A percentile compares a stretch with the other conserved stretches of the same genome.
Evolutionary conservation across 116 monocot species (phyloP).

Genomic region (Cymodocea nodosa): DNA sequence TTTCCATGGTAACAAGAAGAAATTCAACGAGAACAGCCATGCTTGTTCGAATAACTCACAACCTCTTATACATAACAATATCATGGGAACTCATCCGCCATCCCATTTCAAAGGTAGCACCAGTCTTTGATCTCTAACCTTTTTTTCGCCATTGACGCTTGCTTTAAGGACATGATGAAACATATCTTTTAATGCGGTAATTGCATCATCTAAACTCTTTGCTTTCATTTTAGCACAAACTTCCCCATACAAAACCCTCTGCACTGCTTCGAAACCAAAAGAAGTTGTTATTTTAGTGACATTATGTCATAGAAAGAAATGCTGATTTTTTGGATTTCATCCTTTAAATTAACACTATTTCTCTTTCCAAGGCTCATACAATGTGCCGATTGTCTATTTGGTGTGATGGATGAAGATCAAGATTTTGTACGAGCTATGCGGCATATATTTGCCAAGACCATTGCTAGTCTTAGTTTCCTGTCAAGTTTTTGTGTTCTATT

Average conservation of each 20-base stretch:
- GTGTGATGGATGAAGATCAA: background rate
- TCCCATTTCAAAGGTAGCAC: slow-evolving; percentile 14
- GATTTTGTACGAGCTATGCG: no score
- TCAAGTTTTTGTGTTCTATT: background rate
- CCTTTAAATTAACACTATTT: no score
- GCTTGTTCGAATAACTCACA: background rate
- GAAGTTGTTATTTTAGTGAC: background rate
- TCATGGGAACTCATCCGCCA: slow-evolving; percentile 14
- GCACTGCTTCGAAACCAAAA: background rate
- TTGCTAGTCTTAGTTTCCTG: background rate
- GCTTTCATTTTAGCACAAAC: background rate
- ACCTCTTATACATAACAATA: background rate
- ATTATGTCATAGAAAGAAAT: no score
- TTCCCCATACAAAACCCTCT: background rate
- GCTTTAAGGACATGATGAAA: background rate
- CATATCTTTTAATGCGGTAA: background rate
- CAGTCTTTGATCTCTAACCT: background rate
- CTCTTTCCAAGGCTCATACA: no score
- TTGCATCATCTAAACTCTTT: no score
- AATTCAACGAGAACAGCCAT: background rate
- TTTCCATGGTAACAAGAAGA: slow-evolving; percentile 18
- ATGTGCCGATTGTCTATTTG: background rate
- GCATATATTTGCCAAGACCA: background rate
- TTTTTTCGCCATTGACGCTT: background rate
- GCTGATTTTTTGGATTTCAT: no score